A percentile compares a stretch with the other conserved stretches of the same genome.
These are phyloP conservation scores for Yamadazyma sp. DNA, from an alignment of 805 yeast species.

Conservation along the genomic window DNA sequence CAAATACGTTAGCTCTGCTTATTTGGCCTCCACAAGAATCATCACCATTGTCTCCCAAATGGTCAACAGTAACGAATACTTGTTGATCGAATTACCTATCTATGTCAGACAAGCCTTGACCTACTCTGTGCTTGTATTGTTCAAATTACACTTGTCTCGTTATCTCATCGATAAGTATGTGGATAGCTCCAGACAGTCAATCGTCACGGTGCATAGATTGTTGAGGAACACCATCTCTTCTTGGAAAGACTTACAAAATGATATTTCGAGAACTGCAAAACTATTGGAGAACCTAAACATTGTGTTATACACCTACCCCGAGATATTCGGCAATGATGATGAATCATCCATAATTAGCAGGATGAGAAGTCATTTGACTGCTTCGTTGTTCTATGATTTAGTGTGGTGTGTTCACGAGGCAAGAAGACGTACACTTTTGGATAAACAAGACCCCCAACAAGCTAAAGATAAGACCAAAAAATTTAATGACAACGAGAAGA, in stretches of 20 bases:
- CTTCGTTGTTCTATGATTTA: slow-evolving; percentile 85
- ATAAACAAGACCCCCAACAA: slow-evolving; percentile 22
- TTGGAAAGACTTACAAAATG: slow-evolving; percentile 89
- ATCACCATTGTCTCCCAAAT: slow-evolving; percentile 75
- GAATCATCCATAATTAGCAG: slow-evolving; percentile 66
- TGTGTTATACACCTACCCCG: slow-evolving; percentile 85
- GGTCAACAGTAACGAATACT: slow-evolving; percentile 53
- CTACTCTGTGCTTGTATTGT: slow-evolving; percentile 73
- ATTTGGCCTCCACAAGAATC: slow-evolving; percentile 75
- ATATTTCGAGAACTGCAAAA: slow-evolving; percentile 87
- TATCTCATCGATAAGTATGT: slow-evolving; percentile 69
- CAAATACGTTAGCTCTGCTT: slow-evolving; percentile 78
- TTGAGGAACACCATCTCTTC: slow-evolving; percentile 86
- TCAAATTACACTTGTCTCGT: slow-evolving; percentile 79
- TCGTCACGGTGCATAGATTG: slow-evolving; percentile 87
- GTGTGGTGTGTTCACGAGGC: slow-evolving; percentile 97
- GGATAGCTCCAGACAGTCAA: slow-evolving; percentile 88
- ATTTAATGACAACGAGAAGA: slow-evolving; percentile 22
- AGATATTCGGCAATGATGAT: slow-evolving; percentile 60
- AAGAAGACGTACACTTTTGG: slow-evolving; percentile 57
- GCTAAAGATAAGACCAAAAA: slow-evolving; percentile 8
- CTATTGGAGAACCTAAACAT: slow-evolving; percentile 86
- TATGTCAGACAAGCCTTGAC: slow-evolving; percentile 85
- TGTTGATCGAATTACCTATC: slow-evolving; percentile 81
- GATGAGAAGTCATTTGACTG: slow-evolving; percentile 91